These are phyloP conservation scores for Apiospora hydei DNA, from an alignment of 2,329 filamentous ascomycete genomes.

Conservation along the genomic window DNA sequence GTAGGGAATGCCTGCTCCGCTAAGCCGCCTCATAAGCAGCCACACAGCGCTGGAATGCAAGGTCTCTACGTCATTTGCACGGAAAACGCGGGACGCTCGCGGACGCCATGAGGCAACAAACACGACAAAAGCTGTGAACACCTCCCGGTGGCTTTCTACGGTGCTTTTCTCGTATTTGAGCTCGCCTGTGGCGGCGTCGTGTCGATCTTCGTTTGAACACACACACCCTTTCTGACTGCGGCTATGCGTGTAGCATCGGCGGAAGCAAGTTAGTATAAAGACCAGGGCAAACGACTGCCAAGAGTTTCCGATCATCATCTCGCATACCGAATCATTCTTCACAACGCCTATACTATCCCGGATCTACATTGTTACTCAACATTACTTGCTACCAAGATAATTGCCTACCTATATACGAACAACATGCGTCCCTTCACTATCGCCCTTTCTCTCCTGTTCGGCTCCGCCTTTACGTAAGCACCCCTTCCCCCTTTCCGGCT, in stretches of 20 bases:
- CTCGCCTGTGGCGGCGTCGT: neutral
- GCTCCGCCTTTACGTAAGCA: slow-evolving; percentile 12
- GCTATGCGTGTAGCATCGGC: neutral
- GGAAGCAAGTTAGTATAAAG: neutral
- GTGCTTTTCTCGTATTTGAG: neutral
- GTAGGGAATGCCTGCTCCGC: neutral
- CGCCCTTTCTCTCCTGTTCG: neutral
- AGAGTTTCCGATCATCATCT: neutral
- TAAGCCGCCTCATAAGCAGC: neutral
- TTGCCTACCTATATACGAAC: neutral
- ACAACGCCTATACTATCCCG: neutral
- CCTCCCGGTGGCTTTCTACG: neutral
- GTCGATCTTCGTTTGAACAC: neutral
- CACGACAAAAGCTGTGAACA: neutral
- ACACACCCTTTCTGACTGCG: neutral
- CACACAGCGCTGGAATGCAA: neutral
- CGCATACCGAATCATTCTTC: neutral
- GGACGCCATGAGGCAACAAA: neutral
- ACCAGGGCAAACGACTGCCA: neutral
- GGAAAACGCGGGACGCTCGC: neutral
- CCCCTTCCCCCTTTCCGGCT: no score
- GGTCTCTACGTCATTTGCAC: neutral
- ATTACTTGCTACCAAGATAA: neutral
- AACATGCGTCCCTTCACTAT: slow-evolving; percentile 9
- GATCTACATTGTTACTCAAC: neutral